A percentile compares a stretch with the other conserved stretches of the same genome.
These are phyloP conservation scores for Colletotrichum orbiculare DNA, from an alignment of 2,329 filamentous ascomycete genomes.

Conservation along the genomic window DNA sequence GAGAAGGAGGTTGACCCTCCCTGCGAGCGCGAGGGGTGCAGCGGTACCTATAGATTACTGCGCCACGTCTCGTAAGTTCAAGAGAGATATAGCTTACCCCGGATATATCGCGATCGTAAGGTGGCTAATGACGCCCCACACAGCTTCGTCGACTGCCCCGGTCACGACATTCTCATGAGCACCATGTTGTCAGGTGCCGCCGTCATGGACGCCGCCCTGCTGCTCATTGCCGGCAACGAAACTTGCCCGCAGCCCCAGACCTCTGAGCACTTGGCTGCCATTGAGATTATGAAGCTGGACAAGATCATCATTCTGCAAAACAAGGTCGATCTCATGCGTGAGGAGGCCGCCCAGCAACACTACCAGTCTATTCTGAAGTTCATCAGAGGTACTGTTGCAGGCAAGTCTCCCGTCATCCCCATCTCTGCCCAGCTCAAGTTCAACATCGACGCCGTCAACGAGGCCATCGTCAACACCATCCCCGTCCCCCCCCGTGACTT, in stretches of 20 bases:
- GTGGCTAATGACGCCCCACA: constrained; percentile 41
- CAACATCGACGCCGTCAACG: constrained; percentile 98
- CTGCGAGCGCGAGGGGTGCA: constrained; percentile 93
- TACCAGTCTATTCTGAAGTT: constrained; percentile 99
- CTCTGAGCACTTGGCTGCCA: constrained; percentile 97
- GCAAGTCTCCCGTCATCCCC: constrained; percentile 93
- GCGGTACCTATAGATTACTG: constrained; percentile 86
- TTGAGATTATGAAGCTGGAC: constrained; percentile 99
- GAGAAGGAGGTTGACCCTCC: constrained; percentile 98
- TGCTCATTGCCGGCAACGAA: constrained; percentile 98
- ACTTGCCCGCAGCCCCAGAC: constrained; percentile 98
- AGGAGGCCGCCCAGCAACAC: constrained; percentile 92
- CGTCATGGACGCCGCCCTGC: constrained; percentile 98
- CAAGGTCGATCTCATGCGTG: constrained; percentile 98
- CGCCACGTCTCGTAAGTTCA: constrained; percentile 88
- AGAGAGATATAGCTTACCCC: constrained; percentile 22
- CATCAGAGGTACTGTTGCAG: constrained; percentile 95
- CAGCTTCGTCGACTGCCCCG: constrained; percentile 97
- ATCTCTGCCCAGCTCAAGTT: constrained; percentile 98
- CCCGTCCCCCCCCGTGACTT: constrained; percentile 94
- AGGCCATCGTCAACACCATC: constrained; percentile 94
- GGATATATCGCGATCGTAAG: constrained; percentile 11
- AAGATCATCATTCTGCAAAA: constrained; percentile 99
- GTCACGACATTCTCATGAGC: constrained; percentile 99
- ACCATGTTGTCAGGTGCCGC: constrained; percentile 99